Evolutionary conservation across 257 asterid genomes (phyloP), one percentile per base, ranked within the genome.

Genomic region (Plantago major): DNA sequence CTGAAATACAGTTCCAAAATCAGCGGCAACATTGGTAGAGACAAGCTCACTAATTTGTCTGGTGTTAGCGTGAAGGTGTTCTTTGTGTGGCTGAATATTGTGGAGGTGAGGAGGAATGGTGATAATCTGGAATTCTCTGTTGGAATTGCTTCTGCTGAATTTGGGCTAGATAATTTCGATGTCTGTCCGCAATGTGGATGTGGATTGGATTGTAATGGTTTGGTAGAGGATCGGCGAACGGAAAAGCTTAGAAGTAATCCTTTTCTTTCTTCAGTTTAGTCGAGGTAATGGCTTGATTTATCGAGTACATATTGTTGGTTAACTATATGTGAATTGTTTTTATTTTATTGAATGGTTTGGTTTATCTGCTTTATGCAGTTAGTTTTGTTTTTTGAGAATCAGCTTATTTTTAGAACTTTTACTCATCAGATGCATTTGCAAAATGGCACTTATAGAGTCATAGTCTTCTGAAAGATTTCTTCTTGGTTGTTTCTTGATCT

Each of bases 141-240:
- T 15, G 87, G 93, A n/a, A 70, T 82, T 66, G 82, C 83, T 2
- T 79, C 87, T 1, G 89, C 89, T 0, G 82, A 75, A 12, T 84
- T 84, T 57, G 28, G 82, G 0, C n/a, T 71, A 7, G 74, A 80
- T 42, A 84, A 82, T 58, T 84, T 84, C 62, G 58, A 56, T 14
- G 65, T 71, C 44, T 71, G 70, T 60, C 94, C 89, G 10, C 83
- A 74, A 47, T 84, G 94, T 65, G 94, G 87, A 2, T 80, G 89
- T 66, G 94, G 89, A 63, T 70, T 84, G 77, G 65, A 82, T 60
- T 82, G 89, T 60, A 54, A 47, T 47, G 8, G 9, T 54, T 26
- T 13, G 16, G 55, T 49, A n/a, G 63, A 22, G 60, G 44, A 62
- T 14, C 9, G 48, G 26, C 17, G 28, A 38, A 37, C 14, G 48